These are phyloP conservation scores for Claviceps arundinis DNA, from an alignment of 2,329 filamentous ascomycete genomes.

Conservation along the genomic window DNA sequence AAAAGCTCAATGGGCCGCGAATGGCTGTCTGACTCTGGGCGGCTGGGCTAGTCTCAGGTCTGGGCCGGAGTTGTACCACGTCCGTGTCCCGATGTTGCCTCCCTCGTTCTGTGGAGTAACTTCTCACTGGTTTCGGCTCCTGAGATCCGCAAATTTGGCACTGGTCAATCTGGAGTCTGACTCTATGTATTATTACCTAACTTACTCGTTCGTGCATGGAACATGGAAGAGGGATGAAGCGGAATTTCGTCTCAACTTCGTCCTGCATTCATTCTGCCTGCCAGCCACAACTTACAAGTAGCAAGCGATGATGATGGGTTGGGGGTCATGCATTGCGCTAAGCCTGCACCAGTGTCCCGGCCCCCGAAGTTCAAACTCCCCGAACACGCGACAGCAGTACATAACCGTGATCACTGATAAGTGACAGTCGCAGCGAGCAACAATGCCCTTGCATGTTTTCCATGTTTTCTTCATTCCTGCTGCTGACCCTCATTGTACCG, in stretches of 20 bases:
- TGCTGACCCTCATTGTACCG: neutral
- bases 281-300: neutral
- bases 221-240: neutral
- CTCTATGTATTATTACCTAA: neutral
- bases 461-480: neutral
- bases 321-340: neutral
- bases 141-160: neutral
- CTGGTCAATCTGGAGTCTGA: no score
- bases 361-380: neutral
- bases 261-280: neutral
- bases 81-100: no score
- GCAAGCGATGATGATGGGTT: neutral
- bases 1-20: conserved; percentile 3
- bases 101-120: neutral
- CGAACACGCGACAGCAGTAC: neutral
- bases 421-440: neutral
- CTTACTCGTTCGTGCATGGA: neutral
- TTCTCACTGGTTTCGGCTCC: conserved; percentile 3
- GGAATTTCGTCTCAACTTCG: neutral
- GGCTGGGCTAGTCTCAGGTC: neutral
- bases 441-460: neutral
- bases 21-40: neutral
- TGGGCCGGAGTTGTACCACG: no score
- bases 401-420: neutral
- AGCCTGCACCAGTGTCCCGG: neutral